Percentiles rank a stretch among this genome's conserved stretches.
These are phyloP conservation scores for Sporisorium reilianum DNA, from an alignment of 1,284 basidiomycete genomes.

Conservation along the genomic window DNA sequence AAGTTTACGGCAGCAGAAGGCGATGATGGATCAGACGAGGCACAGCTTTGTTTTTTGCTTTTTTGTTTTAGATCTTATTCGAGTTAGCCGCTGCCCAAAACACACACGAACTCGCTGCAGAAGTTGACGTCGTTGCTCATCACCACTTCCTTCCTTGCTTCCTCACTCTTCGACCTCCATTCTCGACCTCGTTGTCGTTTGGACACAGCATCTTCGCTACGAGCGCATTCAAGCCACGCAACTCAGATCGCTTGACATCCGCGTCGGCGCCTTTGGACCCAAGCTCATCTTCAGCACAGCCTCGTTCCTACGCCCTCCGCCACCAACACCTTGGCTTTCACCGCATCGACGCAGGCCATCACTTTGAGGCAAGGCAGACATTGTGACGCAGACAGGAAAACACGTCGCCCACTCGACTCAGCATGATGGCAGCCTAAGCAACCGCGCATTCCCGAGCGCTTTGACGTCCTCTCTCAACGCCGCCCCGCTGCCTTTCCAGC, in stretches of 20 bases:
- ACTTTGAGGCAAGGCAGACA: neutral
- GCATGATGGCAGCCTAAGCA: constrained; percentile 6
- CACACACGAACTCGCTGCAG: constrained; percentile 1
- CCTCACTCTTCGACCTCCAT: neutral
- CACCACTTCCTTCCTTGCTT: neutral
- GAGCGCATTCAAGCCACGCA: no score
- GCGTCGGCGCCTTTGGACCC: neutral
- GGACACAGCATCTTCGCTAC: neutral
- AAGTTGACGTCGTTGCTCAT: neutral
- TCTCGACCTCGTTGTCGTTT: no score
- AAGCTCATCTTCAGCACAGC: constrained; percentile 4
- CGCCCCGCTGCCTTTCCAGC: neutral
- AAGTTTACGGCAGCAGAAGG: no score
- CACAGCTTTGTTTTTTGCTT: neutral
- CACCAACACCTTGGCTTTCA: neutral
- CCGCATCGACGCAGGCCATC: neutral
- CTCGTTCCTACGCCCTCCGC: neutral
- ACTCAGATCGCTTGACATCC: no score
- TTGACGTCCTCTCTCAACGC: neutral
- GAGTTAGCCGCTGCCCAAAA: constrained; percentile 9
- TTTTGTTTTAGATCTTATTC: neutral
- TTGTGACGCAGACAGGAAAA: neutral
- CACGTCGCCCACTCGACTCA: neutral
- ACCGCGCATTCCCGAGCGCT: constrained; percentile 2
- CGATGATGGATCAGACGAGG: no score